phyloP scores from a whole-genome alignment of 805 yeast genomes.

The Candida adriatica region DNA sequence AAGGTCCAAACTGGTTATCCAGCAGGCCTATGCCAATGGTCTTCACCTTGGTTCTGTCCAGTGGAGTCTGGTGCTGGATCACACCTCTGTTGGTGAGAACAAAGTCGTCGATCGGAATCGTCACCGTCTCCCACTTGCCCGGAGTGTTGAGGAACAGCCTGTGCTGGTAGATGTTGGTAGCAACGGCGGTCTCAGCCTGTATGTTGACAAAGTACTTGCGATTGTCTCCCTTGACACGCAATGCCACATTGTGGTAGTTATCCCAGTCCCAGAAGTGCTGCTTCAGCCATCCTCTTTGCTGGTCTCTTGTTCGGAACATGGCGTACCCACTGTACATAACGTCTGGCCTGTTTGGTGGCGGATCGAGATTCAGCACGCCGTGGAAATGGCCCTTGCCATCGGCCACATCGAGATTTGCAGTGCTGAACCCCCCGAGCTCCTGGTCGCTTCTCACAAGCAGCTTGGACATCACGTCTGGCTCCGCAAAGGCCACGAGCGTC shows the following conservation, averaged over 20 bases:
- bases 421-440: conserved; percentile 74
- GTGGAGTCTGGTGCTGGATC: conserved; percentile 46
- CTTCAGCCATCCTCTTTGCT: conserved; percentile 32
- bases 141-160: conserved; percentile 64
- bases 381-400: conserved; percentile 52
- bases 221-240: conserved; percentile 67
- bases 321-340: conserved; percentile 65
- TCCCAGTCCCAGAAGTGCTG: conserved; percentile 67
- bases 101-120: conserved; percentile 70
- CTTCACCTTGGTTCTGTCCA: conserved; percentile 59
- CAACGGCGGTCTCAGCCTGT: conserved; percentile 73
- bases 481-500: conserved; percentile 52
- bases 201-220: conserved; percentile 73
- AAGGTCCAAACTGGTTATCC: conserved; percentile 76
- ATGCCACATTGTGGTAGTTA: conserved; percentile 49
- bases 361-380: conserved; percentile 62
- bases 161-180: conserved; percentile 79
- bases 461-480: conserved; percentile 40
- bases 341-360: conserved; percentile 60
- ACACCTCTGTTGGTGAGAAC: conserved; percentile 82
- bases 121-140: conserved; percentile 79
- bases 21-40: conserved; percentile 74
- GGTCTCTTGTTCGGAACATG: conserved; percentile 75
- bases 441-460: conserved; percentile 62
- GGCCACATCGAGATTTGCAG: conserved; percentile 44